Percentiles rank a stretch among this genome's conserved stretches.
These are phyloP conservation scores for Toxoplasma gondii DNA, from an alignment of 169 alveolate species.

Conservation along the genomic window DNA sequence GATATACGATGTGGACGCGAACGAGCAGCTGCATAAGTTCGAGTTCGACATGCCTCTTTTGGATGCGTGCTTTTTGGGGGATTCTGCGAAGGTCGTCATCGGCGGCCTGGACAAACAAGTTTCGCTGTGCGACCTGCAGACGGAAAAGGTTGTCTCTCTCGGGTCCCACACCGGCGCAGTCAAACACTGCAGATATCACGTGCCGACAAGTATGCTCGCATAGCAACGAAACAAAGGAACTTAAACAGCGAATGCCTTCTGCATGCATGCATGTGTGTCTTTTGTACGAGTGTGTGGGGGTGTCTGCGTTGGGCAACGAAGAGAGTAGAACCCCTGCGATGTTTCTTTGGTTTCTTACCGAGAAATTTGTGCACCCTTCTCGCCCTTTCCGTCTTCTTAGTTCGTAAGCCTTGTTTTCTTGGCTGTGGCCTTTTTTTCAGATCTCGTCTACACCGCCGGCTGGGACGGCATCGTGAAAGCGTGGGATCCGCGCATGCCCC, in stretches of 20 bases:
- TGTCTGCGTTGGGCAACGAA: too few relatives aligned
- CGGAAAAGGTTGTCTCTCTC: slow-evolving; percentile 44
- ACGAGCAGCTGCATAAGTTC: slow-evolving; percentile 54
- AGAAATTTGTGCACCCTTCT: too few relatives aligned
- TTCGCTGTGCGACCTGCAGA: slow-evolving; percentile 48
- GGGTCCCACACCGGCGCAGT: slow-evolving; percentile 62
- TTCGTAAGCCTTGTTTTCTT: too few relatives aligned
- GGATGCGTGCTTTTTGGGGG: slow-evolving; percentile 62
- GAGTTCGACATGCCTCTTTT: slow-evolving; percentile 58
- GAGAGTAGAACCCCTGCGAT: too few relatives aligned
- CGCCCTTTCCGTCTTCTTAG: too few relatives aligned
- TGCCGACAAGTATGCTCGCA: slow-evolving; percentile 56
- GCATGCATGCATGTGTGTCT: too few relatives aligned
- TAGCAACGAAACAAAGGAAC: neutral
- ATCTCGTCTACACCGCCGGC: slow-evolving; percentile 67
- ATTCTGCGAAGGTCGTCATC: slow-evolving; percentile 48
- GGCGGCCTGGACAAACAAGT: slow-evolving; percentile 58
- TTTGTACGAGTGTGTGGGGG: too few relatives aligned
- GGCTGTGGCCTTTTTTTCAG: neutral
- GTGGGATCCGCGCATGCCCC: slow-evolving; percentile 67
- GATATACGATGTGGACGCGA: slow-evolving; percentile 62
- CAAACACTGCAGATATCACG: slow-evolving; percentile 55
- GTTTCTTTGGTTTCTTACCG: too few relatives aligned
- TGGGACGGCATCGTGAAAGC: slow-evolving; percentile 67
- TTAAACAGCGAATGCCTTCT: neutral